Evolutionary conservation across 257 asterid genomes (phyloP).

Genomic region (Primulina tabacum): DNA sequence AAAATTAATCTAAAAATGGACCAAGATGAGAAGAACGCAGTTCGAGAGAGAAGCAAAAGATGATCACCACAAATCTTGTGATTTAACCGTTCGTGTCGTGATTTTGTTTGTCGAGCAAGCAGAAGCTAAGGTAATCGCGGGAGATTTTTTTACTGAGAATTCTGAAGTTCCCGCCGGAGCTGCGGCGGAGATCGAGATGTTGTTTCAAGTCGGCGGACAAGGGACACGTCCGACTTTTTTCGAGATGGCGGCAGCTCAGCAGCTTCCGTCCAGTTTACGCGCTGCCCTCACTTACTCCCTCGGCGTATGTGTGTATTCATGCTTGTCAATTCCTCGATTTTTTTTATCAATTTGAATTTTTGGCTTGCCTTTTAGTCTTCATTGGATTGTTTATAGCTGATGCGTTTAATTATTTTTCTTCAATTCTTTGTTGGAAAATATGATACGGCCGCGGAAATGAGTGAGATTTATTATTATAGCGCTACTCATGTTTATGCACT

Average conservation of each 20-base stretch:
- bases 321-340: background rate
- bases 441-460: constrained; percentile 10
- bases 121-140: too few species aligned
- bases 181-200: constrained; percentile 44
- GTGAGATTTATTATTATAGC: background rate
- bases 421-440: background rate
- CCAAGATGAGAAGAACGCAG: background rate
- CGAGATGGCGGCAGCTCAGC: constrained; percentile 99
- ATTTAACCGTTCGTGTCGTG: background rate
- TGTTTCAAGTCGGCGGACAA: constrained; percentile 99
- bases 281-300: constrained; percentile 93
- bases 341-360: background rate
- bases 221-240: constrained; percentile 99
- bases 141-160: background rate
- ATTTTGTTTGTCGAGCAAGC: background rate
- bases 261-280: constrained; percentile 95
- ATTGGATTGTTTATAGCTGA: background rate
- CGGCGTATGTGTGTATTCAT: constrained; percentile 55
- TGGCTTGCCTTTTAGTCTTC: background rate
- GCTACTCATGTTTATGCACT: background rate
- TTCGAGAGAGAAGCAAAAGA: background rate
- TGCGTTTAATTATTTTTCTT: background rate
- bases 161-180: background rate
- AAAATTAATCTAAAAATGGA: background rate
- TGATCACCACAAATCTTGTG: background rate